Base-by-base conservation (phyloP, 2,329 filamentous ascomycete genomes). In the Aspergillus clavatus region DNA sequence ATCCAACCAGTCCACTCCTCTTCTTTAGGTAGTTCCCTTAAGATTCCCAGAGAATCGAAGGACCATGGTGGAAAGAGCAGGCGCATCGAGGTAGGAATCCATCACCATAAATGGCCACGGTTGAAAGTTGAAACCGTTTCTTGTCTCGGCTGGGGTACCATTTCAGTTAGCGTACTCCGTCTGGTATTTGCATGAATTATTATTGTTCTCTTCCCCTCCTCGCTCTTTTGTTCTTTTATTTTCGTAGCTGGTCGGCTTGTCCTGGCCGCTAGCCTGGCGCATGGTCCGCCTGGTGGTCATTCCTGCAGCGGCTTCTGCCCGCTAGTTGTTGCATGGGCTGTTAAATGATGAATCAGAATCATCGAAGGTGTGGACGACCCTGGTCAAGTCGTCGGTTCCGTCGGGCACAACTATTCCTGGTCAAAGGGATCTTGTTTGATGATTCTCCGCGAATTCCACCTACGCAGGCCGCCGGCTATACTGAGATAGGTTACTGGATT, bases 241-340 rank as follows among this genome's bases (percentile, higher is more conserved):
- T n/a, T n/a, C n/a, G n/a, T n/a, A n/a, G n/a, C n/a, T n/a, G n/a
- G n/a, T n/a, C n/a, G n/a, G n/a, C n/a, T n/a, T n/a, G n/a, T n/a
- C n/a, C n/a, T n/a, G n/a, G n/a, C n/a, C n/a, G 38, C 39, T 47
- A 28, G 35, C 33, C 38, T 26, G 29, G 45, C 47, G 54, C 54
- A 59, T 52, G 51, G 53, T 48, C 47, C 56, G 51, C 47, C 43
- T 38, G 45, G 38, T 57, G 53, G 47, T 44, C 53, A 49, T 52
- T 43, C 42, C 51, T 46, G 47, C 42, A 35, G 38, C 37, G 14
- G 14, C 14, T 18, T 40, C 18, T 16, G 27, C 39, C 24, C 10
- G 39, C 31, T 41, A 41, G n/a, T n/a, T n/a, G n/a, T n/a, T n/a
- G n/a, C 26, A 27, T 18, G 14, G 14, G n/a, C 12, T n/a, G 14